These are phyloP conservation scores for Botryotinia convoluta DNA, from an alignment of 2,329 filamentous ascomycete genomes.

Conservation along the genomic window DNA sequence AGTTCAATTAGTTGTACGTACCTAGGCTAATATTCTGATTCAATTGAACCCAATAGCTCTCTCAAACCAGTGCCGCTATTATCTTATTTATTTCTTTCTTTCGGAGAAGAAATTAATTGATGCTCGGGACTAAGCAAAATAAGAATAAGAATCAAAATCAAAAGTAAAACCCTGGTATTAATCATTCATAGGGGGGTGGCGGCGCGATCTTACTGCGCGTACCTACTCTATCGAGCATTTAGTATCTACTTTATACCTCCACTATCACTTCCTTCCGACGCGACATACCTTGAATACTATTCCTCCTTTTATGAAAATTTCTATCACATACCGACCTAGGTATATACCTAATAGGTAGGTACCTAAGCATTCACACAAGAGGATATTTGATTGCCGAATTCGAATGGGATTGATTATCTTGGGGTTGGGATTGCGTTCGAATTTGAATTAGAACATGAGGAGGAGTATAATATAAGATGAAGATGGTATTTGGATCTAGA, in stretches of 20 bases:
- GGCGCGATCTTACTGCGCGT: background rate
- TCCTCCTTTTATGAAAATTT: background rate
- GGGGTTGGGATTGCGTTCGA: background rate
- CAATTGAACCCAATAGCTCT: background rate
- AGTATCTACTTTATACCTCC: background rate
- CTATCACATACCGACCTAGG: background rate
- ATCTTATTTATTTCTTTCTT: background rate
- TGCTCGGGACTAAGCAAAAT: background rate
- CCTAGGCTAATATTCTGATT: constrained; percentile 2
- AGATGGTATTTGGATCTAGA: background rate
- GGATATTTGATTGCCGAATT: background rate
- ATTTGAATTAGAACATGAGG: too few relatives aligned
- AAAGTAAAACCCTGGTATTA: background rate
- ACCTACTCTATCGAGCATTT: background rate
- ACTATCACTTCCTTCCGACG: background rate
- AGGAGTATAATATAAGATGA: background rate
- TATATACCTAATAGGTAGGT: background rate
- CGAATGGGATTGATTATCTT: background rate
- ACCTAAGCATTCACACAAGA: background rate
- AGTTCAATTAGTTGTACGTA: constrained; percentile 2
- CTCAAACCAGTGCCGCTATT: background rate
- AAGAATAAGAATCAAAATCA: background rate
- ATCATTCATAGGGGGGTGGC: background rate
- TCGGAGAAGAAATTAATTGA: background rate
- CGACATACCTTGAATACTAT: background rate